Percentiles rank a stretch among this genome's conserved stretches.
Evolutionary conservation across 805 yeast genomes (phyloP).

Genomic region (Teunomyces panamensis): DNA sequence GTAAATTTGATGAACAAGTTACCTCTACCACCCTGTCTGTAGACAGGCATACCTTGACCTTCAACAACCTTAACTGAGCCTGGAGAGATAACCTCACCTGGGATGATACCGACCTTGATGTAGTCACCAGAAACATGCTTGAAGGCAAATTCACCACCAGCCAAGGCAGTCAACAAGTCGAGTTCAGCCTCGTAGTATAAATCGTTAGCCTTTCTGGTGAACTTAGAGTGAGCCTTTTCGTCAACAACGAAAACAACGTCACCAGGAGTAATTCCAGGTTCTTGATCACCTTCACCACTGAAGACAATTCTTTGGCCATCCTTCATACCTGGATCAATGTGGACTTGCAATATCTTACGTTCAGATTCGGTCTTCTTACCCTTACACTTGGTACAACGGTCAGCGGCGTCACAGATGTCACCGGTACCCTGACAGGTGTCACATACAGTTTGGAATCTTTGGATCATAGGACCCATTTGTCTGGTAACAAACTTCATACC

Average conservation of each 20-base stretch:
- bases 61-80: constrained; percentile 77
- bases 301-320: constrained; percentile 89
- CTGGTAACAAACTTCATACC: constrained; percentile 91
- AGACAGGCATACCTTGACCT: constrained; percentile 97
- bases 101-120: constrained; percentile 74
- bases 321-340: constrained; percentile 95
- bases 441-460: constrained; percentile 94
- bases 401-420: constrained; percentile 80
- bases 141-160: constrained; percentile 90
- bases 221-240: constrained; percentile 81
- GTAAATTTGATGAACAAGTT: constrained; percentile 82
- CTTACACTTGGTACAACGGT: constrained; percentile 79
- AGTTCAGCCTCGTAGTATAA: constrained; percentile 80
- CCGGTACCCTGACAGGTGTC: constrained; percentile 91
- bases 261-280: constrained; percentile 92
- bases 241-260: constrained; percentile 91
- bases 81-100: constrained; percentile 93
- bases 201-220: constrained; percentile 88
- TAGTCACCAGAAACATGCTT: constrained; percentile 91
- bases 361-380: constrained; percentile 88
- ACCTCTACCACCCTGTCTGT: constrained; percentile 85
- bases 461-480: constrained; percentile 99
- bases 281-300: constrained; percentile 97
- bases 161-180: constrained; percentile 90
- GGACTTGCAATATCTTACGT: constrained; percentile 90